A percentile compares a stretch with the other conserved stretches of the same genome.
Conservation (phyloP, 768 basidiomycete genomes). For the Trametes cingulata region DNA sequence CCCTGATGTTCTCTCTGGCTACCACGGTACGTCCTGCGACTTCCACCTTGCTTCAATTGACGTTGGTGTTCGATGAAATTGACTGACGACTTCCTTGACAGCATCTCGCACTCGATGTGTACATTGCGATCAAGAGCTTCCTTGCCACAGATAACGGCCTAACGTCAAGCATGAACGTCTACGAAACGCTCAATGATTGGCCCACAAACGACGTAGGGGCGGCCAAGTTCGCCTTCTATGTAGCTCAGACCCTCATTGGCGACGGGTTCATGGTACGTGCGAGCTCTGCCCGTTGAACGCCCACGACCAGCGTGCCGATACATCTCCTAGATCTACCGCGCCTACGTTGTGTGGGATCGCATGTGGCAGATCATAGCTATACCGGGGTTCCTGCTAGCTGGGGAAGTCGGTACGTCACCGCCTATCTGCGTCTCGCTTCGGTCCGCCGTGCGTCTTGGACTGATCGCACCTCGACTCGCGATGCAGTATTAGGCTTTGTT, state of each 20-base stretch:
- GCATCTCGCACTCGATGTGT: slow-evolving; percentile 10
- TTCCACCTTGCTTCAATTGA: background rate
- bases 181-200: slow-evolving; percentile 11
- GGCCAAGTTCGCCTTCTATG: slow-evolving; percentile 12
- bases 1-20: slow-evolving; percentile 7
- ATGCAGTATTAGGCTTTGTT: background rate
- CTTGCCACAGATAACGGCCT: background rate
- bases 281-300: background rate
- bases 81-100: background rate
- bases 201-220: slow-evolving; percentile 8
- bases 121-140: slow-evolving; percentile 9
- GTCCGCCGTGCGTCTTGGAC: background rate
- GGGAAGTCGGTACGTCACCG: background rate
- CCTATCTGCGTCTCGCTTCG: background rate
- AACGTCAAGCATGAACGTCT: background rate
- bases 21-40: background rate
- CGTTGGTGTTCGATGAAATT: background rate
- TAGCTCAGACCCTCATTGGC: slow-evolving; percentile 11
- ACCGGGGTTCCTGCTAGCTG: background rate
- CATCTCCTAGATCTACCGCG: slow-evolving; percentile 8
- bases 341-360: slow-evolving; percentile 14
- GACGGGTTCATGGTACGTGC: slow-evolving; percentile 13
- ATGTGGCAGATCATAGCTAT: background rate
- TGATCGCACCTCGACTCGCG: background rate
- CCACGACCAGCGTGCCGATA: background rate